Percentiles rank a stretch among this genome's conserved stretches.
These are phyloP conservation scores for Ogataea trehalophila DNA, from an alignment of 805 yeast genomes.

Conservation along the genomic window DNA sequence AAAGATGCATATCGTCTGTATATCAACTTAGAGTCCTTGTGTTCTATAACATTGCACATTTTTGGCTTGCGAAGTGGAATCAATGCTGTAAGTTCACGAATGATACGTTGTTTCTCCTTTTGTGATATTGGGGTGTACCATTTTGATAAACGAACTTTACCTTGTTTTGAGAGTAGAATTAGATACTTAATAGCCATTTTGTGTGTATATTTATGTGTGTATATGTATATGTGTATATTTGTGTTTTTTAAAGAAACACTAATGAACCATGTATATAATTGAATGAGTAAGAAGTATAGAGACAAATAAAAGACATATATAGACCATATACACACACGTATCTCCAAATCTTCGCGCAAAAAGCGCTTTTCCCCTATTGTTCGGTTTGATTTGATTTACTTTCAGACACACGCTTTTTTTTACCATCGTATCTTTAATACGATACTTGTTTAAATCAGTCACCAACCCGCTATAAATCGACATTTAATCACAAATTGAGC, in stretches of 20 bases:
- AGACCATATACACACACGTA: no score
- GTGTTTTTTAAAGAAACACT: background rate
- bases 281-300: no score
- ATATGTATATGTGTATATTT: background rate
- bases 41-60: conserved; percentile 93
- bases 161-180: conserved; percentile 85
- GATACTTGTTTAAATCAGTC: background rate
- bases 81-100: conserved; percentile 80
- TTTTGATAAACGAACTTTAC: conserved; percentile 86
- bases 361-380: no score
- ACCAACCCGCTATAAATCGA: background rate
- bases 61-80: conserved; percentile 82
- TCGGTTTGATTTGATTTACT: no score
- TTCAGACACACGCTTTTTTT: no score
- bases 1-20: conserved; percentile 92
- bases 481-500: background rate
- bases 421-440: no score
- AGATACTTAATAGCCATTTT: conserved; percentile 74
- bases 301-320: no score
- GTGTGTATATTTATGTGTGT: background rate
- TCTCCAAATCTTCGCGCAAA: no score
- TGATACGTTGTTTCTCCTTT: conserved; percentile 79
- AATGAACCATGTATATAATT: no score
- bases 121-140: conserved; percentile 87
- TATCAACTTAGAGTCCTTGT: conserved; percentile 77